Evolutionary conservation across 2,329 filamentous ascomycete genomes (phyloP).

Genomic region (Zarea fungicola): DNA sequence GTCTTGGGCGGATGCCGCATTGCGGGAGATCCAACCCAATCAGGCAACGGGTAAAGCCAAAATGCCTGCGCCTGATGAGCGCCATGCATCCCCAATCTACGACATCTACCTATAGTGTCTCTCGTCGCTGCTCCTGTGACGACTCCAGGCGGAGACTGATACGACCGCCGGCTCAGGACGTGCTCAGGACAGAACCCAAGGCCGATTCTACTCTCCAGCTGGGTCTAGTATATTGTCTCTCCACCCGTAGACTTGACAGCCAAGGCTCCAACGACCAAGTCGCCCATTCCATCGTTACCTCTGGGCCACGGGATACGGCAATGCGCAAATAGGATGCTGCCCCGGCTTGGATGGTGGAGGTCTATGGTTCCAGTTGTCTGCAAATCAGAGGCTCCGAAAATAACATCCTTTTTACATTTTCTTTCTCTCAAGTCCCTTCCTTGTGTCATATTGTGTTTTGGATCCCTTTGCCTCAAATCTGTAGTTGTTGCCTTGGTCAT

Average conservation of each 20-base stretch:
- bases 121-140: slow-evolving; percentile 1
- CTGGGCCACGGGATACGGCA: neutral
- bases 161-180: too few relatives aligned
- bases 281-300: too few relatives aligned
- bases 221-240: too few relatives aligned
- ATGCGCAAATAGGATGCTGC: slow-evolving; percentile 1
- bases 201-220: too few relatives aligned
- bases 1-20: neutral
- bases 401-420: too few relatives aligned
- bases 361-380: neutral
- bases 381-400: neutral
- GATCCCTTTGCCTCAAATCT: too few relatives aligned
- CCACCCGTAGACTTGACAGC: too few relatives aligned
- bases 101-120: neutral
- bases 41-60: slow-evolving; percentile 2
- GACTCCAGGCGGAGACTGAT: neutral
- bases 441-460: neutral
- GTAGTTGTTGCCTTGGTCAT: too few relatives aligned
- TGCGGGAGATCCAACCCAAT: slow-evolving; percentile 16
- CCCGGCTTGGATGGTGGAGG: neutral
- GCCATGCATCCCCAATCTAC: slow-evolving; percentile 11
- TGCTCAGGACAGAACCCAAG: too few relatives aligned
- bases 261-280: too few relatives aligned
- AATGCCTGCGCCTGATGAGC: slow-evolving; percentile 16
- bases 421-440: neutral